Base-by-base conservation (phyloP, 768 basidiomycete genomes). In the Boletus subparvulus region DNA sequence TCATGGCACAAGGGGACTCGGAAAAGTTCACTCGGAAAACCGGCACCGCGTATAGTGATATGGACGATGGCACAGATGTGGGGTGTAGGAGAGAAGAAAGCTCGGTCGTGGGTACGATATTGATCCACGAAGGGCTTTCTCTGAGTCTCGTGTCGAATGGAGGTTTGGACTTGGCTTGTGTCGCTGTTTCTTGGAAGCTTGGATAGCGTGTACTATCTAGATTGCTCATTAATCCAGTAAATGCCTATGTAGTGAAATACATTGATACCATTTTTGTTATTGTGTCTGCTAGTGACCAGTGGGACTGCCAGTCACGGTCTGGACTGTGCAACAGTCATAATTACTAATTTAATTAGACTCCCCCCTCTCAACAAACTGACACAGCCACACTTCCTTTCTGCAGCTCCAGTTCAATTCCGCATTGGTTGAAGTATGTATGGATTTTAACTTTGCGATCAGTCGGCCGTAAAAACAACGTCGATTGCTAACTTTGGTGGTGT, bases 61-160 rank as follows among this genome's bases (percentile, higher is more conserved):
- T 30, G 2, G 56, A 57, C 56, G 39, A 36, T 57, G 52, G 46
- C 33, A n/a, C 37, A 4, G n/a, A 57, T 57, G 41, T 28, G 13
- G 47, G 35, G 46, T 4, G 8, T 58, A 1, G 39, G 43, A 12
- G 51, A 41, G 28, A 40, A 39, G 37, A 44, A 56, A 6, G 44
- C 50, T 33, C 24, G 37, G 30, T 54, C 42, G 51, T 56, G 51
- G 55, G 55, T 56, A 8, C 37, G 50, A 17, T 54, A 56, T 21
- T 56, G 55, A 52, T 54, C 11, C 40, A 9, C 32, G 1, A 40
- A 36, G 11, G 52, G 24, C 13, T 46, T 46, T 33, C 21, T 54
- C 37, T 55, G 55, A 54, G 3, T 4, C 1, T 37, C 16, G 32
- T 6, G n/a, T 11, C 28, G 16, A 26, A 17, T 16, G 7, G 33